Evolutionary conservation across 768 basidiomycete species (phyloP).

Genomic region (Tylopilus rubrobrunneus): DNA sequence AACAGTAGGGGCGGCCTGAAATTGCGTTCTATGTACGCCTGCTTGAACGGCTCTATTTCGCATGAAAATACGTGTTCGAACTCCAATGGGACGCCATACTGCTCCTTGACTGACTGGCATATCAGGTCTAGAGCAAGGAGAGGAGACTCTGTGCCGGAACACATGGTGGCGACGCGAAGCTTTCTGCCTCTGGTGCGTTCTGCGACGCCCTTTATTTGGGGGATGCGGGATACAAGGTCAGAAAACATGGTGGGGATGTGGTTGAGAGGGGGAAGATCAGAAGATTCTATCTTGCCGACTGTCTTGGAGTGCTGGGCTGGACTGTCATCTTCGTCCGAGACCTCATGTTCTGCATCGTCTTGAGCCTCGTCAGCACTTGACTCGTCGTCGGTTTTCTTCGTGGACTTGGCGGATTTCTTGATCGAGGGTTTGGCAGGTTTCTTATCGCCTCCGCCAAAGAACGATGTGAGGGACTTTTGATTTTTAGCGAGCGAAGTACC

Average conservation of each 20-base stretch:
- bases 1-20: constrained; percentile 91
- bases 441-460: constrained; percentile 42
- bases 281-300: constrained; percentile 45
- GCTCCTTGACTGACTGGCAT: constrained; percentile 66
- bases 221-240: constrained; percentile 64
- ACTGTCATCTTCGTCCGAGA: constrained; percentile 29
- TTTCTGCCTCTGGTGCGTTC: constrained; percentile 72
- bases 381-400: constrained; percentile 30
- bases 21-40: constrained; percentile 95
- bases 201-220: constrained; percentile 62
- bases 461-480: constrained; percentile 53
- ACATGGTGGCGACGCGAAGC: constrained; percentile 95
- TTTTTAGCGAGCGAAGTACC: constrained; percentile 38
- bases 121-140: constrained; percentile 86
- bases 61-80: constrained; percentile 95
- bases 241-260: constrained; percentile 70
- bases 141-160: constrained; percentile 94
- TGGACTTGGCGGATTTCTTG: constrained; percentile 30
- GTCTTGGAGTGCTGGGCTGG: constrained; percentile 36
- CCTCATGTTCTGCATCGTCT: constrained; percentile 33
- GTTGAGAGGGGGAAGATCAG: constrained; percentile 73
- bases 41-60: constrained; percentile 96
- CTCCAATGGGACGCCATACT: constrained; percentile 59
- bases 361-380: constrained; percentile 30
- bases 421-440: constrained; percentile 19